Evolutionary conservation across 2,329 filamentous ascomycete genomes (phyloP).

Genomic region (Orbilia quercus): DNA sequence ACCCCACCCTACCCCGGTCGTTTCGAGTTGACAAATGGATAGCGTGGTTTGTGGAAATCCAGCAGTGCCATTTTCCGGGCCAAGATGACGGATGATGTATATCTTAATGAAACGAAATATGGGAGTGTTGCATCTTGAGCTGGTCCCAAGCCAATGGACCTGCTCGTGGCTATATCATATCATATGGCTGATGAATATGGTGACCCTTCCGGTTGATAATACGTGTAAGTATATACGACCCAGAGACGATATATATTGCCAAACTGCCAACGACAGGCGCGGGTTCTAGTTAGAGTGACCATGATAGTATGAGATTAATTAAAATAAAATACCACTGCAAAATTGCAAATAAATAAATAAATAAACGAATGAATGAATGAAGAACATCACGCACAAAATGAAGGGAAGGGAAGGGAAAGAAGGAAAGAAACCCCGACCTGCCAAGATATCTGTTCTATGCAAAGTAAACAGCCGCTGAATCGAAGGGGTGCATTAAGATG

Average conservation of each 20-base stretch:
- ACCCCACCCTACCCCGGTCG: too few species aligned
- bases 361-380: background rate
- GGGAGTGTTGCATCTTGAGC: constrained; percentile 32
- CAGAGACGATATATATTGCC: too few species aligned
- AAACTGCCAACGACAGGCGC: too few species aligned
- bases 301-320: background rate
- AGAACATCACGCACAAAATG: background rate
- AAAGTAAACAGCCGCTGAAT: constrained; percentile 52
- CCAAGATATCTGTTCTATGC: constrained; percentile 27
- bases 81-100: too few species aligned
- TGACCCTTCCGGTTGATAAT: too few species aligned
- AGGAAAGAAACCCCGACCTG: constrained; percentile 2
- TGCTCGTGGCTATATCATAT: too few species aligned
- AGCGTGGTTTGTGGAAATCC: constrained; percentile 33
- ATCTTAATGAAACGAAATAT: constrained; percentile 47
- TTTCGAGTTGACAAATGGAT: constrained; percentile 51
- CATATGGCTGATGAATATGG: too few species aligned
- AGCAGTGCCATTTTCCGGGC: constrained; percentile 8
- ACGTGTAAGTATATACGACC: too few species aligned
- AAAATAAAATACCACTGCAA: too few species aligned
- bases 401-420: background rate
- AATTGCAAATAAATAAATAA: background rate
- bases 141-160: constrained; percentile 48
- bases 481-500: constrained; percentile 23
- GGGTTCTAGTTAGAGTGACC: too few species aligned